Base-by-base conservation (phyloP, 192 early-diverging fungal genomes). In the Dissophora ornata region DNA sequence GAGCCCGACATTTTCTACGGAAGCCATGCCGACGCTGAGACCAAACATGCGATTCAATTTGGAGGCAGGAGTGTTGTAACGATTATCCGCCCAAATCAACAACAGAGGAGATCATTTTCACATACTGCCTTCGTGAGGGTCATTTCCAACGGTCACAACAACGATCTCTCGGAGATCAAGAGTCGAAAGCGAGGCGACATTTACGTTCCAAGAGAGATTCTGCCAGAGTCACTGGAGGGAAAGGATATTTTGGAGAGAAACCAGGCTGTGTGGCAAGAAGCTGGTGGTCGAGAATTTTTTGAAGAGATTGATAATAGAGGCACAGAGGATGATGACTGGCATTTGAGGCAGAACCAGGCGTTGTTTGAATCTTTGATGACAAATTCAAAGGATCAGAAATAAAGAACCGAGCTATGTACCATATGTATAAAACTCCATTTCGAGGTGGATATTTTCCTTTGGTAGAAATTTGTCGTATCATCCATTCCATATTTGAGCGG, bases 181-280 rank as follows among this genome's bases (percentile, higher is more conserved):
- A 46, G 28, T 16, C 7, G 40, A 12, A 40, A 50, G n/a, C 9
- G 3, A 11, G 59, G 49, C 4, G 63, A 53, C 8, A 34, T 75
- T 22, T 66, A 29, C 21, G 25, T 65, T 5, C 44, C 71, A 5
- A 36, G 33, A 3, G n/a, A 28, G 16, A 19, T 75, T 13, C 47
- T 75, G 21, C 71, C 71, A 22, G 57, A 60, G 44, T 60, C 73
- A 12, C 47, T 77, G n/a, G 73, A 67, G 33, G 59, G 38, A 9
- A 77, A 57, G 59, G 53, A 62, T 25, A 46, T 57, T 26, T 8
- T 67, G 2, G 73, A 67, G 41, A 52, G 73, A n/a, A 77, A 77
- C 25, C 73, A 67, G 33, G 40, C 59, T 15, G 34, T 75, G 4
- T 75, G 71, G 71, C 16, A 60, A 16, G 58, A 61, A 30, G 57